phyloP scores from a whole-genome alignment of 306 rosid genomes.

The Canavalia ensiformis region DNA sequence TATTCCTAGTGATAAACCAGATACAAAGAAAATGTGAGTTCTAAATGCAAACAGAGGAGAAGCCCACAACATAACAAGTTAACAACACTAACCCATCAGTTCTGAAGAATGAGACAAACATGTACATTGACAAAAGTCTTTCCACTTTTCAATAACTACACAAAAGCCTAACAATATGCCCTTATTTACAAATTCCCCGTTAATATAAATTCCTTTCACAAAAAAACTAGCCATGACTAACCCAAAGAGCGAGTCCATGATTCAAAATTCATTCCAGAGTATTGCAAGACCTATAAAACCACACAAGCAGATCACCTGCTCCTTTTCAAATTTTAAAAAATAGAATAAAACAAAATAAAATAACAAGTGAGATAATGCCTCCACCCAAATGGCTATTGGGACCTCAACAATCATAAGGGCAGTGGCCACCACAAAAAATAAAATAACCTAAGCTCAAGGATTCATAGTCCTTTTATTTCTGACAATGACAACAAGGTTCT shows the following conservation, averaged over 20 bases:
- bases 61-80: background rate
- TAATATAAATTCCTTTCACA: background rate
- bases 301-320: background rate
- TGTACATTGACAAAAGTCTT: background rate
- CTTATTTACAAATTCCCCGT: background rate
- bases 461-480: background rate
- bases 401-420: conserved; percentile 3
- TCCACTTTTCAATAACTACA: background rate
- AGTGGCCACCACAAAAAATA: background rate
- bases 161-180: conserved; percentile 1
- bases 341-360: background rate
- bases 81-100: conserved; percentile 7
- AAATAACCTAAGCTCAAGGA: background rate
- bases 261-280: background rate
- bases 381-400: background rate
- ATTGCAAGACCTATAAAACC: background rate
- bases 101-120: background rate
- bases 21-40: conserved; percentile 3
- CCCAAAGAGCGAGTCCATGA: too few relatives aligned
- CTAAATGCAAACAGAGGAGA: conserved; percentile 3
- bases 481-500: background rate
- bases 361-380: background rate
- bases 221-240: too few relatives aligned
- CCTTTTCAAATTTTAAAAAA: background rate
- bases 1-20: conserved; percentile 48